These are phyloP conservation scores for Hyparrhenia diplandra DNA, from an alignment of 176 grass and related monocot genomes.

Conservation along the genomic window DNA sequence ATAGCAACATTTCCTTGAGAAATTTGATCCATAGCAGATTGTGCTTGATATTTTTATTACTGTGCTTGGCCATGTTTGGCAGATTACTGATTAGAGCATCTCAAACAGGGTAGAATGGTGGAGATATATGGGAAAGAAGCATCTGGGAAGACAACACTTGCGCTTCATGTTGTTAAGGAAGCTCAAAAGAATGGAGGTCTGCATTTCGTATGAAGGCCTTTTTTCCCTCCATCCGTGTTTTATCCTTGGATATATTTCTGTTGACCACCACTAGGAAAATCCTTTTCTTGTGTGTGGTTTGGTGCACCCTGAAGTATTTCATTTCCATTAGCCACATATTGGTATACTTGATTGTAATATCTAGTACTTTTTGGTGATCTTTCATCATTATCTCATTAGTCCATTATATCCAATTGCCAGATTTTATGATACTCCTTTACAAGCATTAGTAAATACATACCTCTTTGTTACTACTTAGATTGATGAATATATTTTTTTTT, in stretches of 20 bases:
- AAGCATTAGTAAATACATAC: neutral
- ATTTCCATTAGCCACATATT: neutral
- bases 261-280: neutral
- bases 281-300: neutral
- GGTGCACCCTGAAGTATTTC: neutral
- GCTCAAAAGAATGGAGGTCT: constrained; percentile 89
- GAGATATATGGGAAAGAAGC: constrained; percentile 93
- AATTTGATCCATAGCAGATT: neutral
- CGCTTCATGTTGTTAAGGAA: constrained; percentile 92
- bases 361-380: neutral
- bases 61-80: neutral
- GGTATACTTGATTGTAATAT: neutral
- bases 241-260: neutral
- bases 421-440: constrained; percentile 2
- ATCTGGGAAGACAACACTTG: constrained; percentile 95
- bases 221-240: neutral
- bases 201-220: neutral
- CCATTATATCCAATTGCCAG: neutral
- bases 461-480: neutral
- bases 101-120: constrained; percentile 91
- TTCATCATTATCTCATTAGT: neutral
- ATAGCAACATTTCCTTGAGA: neutral
- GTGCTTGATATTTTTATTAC: neutral
- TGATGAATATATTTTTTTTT: neutral
- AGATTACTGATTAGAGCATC: constrained; percentile 12